phyloP scores from a whole-genome alignment of 768 basidiomycete species.

The Lentinula aciculospora region DNA sequence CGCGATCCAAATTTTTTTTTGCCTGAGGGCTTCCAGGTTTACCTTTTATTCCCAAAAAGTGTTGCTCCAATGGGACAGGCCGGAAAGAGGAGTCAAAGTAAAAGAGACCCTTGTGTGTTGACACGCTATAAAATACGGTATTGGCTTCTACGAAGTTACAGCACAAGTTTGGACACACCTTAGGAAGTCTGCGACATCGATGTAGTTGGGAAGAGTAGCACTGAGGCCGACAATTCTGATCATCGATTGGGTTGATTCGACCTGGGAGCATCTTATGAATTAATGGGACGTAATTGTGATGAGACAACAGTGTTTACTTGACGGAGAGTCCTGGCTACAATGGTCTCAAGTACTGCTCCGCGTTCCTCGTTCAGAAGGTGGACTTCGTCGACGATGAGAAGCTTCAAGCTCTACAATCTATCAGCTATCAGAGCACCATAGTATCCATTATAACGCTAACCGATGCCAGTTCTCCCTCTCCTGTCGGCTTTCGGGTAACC shows the following conservation, averaged over 20 bases:
- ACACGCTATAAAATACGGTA: slow-evolving; percentile 53
- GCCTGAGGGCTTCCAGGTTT: slow-evolving; percentile 70
- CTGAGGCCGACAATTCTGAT: slow-evolving; percentile 95
- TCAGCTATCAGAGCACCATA: background rate
- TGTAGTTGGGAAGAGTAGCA: slow-evolving; percentile 95
- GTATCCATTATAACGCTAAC: slow-evolving; percentile 39
- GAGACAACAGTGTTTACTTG: slow-evolving; percentile 43
- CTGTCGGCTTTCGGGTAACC: slow-evolving; percentile 93
- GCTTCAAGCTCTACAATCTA: slow-evolving; percentile 67
- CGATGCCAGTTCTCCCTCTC: slow-evolving; percentile 93
- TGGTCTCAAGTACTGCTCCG: slow-evolving; percentile 96
- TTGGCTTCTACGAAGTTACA: background rate
- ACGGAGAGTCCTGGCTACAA: slow-evolving; percentile 91
- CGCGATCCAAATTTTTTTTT: slow-evolving; percentile 82
- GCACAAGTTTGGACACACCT: slow-evolving; percentile 41
- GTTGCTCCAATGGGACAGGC: slow-evolving; percentile 94
- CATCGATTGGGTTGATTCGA: slow-evolving; percentile 93
- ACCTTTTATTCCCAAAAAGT: slow-evolving; percentile 90
- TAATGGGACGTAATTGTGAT: background rate
- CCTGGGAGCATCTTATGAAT: slow-evolving; percentile 36
- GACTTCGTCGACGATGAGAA: slow-evolving; percentile 96
- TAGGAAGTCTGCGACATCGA: slow-evolving; percentile 93
- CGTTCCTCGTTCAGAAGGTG: slow-evolving; percentile 97
- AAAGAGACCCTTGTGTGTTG: slow-evolving; percentile 81
- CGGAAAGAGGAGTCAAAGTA: slow-evolving; percentile 98